Conservation (phyloP, 1,284 basidiomycete genomes). For the Marasmius sp. region DNA sequence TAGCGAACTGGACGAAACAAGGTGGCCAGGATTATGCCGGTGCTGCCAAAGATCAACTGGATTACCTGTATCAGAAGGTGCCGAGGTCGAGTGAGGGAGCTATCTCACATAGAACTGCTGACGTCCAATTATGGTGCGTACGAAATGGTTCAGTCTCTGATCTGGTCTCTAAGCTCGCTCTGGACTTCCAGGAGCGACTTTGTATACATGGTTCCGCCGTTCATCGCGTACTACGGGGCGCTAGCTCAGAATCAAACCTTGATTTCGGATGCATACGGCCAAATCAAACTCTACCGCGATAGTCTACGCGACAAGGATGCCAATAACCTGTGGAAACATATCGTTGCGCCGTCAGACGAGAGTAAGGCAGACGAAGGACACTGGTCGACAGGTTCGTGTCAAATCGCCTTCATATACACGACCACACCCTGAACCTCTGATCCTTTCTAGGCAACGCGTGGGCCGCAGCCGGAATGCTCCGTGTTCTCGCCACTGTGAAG, state of each 20-base stretch:
- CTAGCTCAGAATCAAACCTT: constrained; percentile 67
- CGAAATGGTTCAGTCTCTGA: background rate
- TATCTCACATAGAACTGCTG: constrained; percentile 70
- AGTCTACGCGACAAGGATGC: constrained; percentile 51
- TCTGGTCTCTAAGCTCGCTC: background rate
- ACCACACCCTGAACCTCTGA: background rate
- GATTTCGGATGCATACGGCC: constrained; percentile 71
- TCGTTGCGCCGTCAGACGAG: constrained; percentile 26
- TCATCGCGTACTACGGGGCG: constrained; percentile 87
- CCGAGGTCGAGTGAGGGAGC: constrained; percentile 76
- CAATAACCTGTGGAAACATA: constrained; percentile 68
- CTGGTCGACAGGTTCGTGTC: constrained; percentile 1
- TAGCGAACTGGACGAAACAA: constrained; percentile 73
- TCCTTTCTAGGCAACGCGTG: constrained; percentile 69
- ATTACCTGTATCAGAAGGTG: constrained; percentile 66
- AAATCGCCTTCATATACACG: background rate
- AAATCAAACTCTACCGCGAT: constrained; percentile 78
- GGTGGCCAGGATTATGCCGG: constrained; percentile 56
- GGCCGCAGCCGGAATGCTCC: constrained; percentile 83
- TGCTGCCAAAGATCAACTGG: constrained; percentile 71
- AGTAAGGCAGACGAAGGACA: background rate
- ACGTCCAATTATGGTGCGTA: constrained; percentile 71
- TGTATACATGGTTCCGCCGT: constrained; percentile 90
- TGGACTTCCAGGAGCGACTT: constrained; percentile 61
- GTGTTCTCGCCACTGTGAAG: constrained; percentile 76